Base-by-base conservation (phyloP, 2,329 filamentous ascomycete genomes). In the Monilinia fructigena region DNA sequence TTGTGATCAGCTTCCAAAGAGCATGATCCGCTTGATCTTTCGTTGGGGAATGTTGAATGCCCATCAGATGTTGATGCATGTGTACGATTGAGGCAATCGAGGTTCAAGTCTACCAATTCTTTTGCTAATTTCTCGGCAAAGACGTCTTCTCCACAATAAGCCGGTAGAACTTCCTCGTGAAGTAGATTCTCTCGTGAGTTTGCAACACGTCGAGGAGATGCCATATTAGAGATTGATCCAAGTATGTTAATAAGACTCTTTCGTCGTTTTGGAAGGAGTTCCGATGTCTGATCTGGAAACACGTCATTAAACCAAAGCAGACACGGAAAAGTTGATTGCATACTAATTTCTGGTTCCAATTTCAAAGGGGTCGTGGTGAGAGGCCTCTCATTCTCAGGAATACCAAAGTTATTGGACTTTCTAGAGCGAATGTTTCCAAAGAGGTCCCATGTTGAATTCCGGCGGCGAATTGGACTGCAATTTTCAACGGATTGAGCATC, bases 211-310 rank as follows among this genome's bases (percentile, higher is more conserved):
- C 55, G 70, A 50, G 68, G 55, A 12, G 68, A 58, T 26, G 66
- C 59, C 50, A 65, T 72, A 50, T 68, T 70, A 5, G 65, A 68
- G 38, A 74, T 66, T 35, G 70, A 70, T 12, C 67, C 72, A 4
- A 73, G 53, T 6, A 74, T 68, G 63, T 74, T 68, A 12, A 69
- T 63, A 20, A 74, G 65, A 68, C 73, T 75, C 59, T 69, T 73
- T 28, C 73, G 67, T 65, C 72, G 66, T 45, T 48, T 68, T 12
- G 63, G 62, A 52, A 50, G 47, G 45, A 40, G n/a, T 31, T 54
- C 38, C 8, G 55, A 54, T 12, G 18, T 23, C 40, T 45, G 18
- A 12, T 48, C 62, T 67, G 26, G 45, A 18, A 31, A 47, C 0
- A 48, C 6, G 16, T 12, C 12, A 52, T 56, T 38, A 65, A 31